Conservation (phyloP, 805 yeast species). For the Candida bentonensis region DNA sequence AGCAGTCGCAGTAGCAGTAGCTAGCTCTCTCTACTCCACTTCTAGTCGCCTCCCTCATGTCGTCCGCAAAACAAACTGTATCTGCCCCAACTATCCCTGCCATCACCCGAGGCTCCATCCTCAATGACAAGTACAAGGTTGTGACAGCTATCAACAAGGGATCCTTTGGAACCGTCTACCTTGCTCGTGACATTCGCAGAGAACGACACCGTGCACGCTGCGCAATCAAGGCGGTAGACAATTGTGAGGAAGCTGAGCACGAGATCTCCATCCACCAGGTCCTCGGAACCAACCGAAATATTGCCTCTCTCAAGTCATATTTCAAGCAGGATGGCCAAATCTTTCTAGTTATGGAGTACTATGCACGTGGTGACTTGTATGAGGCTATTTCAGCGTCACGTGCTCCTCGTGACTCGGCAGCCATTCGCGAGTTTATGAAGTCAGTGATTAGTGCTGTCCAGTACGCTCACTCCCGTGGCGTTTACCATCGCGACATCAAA, state of each 20-base stretch:
- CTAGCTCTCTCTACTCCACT: too few species aligned
- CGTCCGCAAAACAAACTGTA: too few species aligned
- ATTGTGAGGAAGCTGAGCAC: constrained; percentile 15
- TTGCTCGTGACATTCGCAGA: constrained; percentile 53
- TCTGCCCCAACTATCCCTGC: neutral
- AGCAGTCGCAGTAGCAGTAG: too few species aligned
- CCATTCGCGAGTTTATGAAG: constrained; percentile 43
- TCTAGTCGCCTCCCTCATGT: too few species aligned
- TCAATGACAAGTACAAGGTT: constrained; percentile 51
- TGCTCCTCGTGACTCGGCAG: constrained; percentile 34
- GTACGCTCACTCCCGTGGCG: constrained; percentile 69
- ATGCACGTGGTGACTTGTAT: constrained; percentile 75
- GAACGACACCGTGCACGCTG: neutral
- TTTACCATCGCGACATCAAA: constrained; percentile 87
- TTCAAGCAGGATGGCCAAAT: constrained; percentile 37
- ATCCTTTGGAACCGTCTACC: constrained; percentile 81
- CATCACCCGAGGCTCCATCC: constrained; percentile 15
- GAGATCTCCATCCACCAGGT: constrained; percentile 63
- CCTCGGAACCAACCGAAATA: constrained; percentile 68
- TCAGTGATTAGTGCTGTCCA: constrained; percentile 76
- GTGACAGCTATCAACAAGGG: constrained; percentile 65
- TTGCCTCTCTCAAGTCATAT: constrained; percentile 62
- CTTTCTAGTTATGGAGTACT: constrained; percentile 77
- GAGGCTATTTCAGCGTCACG: constrained; percentile 59
- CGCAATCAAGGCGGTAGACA: neutral